A percentile compares a stretch with the other conserved stretches of the same genome.
Conservation (phyloP, 176 grass and related monocot genomes). For the Cenchrus fungigraminus region DNA sequence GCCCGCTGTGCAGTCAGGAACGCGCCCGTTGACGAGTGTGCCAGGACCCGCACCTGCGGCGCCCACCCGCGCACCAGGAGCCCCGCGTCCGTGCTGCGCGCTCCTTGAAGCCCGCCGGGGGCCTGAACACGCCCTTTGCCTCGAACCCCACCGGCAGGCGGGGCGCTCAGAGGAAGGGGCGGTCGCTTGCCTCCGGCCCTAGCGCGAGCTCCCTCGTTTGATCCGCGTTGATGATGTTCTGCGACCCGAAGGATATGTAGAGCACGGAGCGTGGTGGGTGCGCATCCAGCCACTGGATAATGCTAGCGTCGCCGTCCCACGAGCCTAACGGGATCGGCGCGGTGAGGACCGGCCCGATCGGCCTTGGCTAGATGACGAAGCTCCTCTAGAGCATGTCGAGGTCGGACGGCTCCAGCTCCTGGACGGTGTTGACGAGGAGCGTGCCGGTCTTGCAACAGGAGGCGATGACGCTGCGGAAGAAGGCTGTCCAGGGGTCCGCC, state of each 20-base stretch:
- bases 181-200: slow-evolving; percentile 58
- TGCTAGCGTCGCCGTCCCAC: neutral
- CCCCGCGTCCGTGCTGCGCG: slow-evolving; percentile 10
- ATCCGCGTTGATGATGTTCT: slow-evolving; percentile 49
- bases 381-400: slow-evolving; percentile 49
- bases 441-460: slow-evolving; percentile 39
- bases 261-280: slow-evolving; percentile 50
- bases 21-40: slow-evolving; percentile 50
- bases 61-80: slow-evolving; percentile 54
- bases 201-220: slow-evolving; percentile 58
- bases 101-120: slow-evolving; percentile 62
- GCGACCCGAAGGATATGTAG: slow-evolving; percentile 71
- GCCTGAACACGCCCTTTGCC: slow-evolving; percentile 34
- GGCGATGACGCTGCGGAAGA: slow-evolving; percentile 38
- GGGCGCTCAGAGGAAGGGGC: slow-evolving; percentile 60
- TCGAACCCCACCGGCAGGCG: slow-evolving; percentile 54
- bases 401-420: slow-evolving; percentile 57
- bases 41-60: slow-evolving; percentile 59
- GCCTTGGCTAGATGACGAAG: slow-evolving; percentile 18
- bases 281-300: slow-evolving; percentile 55
- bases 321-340: neutral
- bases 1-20: too few relatives aligned
- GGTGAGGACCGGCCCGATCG: slow-evolving; percentile 55
- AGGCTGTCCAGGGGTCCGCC: slow-evolving; percentile 53
- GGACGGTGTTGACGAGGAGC: slow-evolving; percentile 62